phyloP scores from a whole-genome alignment of 257 asterid genomes.

The Linaria vulgaris region DNA sequence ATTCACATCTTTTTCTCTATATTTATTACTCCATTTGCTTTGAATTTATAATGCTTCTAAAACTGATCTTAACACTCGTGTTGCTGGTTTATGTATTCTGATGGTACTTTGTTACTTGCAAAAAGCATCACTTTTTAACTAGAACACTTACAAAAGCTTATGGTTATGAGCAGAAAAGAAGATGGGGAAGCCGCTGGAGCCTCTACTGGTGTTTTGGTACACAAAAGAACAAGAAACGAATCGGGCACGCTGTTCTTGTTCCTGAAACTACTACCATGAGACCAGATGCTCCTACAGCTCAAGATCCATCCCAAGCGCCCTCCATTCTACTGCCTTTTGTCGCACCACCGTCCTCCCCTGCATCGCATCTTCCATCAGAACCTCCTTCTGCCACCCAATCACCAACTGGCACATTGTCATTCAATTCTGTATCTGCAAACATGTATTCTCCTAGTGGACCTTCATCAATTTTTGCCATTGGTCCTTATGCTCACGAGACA shows the following conservation, averaged over 20 bases:
- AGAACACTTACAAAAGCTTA: background rate
- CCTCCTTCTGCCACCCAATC: slow-evolving; percentile 80
- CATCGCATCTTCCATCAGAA: slow-evolving; percentile 82
- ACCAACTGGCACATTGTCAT: slow-evolving; percentile 59
- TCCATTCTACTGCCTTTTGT: slow-evolving; percentile 65
- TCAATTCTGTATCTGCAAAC: slow-evolving; percentile 57
- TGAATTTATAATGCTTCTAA: background rate
- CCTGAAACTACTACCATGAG: slow-evolving; percentile 55
- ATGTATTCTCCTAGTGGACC: slow-evolving; percentile 89
- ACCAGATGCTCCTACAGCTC: slow-evolving; percentile 40
- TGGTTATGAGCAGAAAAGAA: slow-evolving; percentile 57
- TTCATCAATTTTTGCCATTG: slow-evolving; percentile 77
- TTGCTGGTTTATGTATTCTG: background rate
- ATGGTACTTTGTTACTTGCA: background rate
- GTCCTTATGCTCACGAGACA: slow-evolving; percentile 90
- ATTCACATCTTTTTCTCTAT: background rate
- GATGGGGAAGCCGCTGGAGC: slow-evolving; percentile 86
- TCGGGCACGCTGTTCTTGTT: slow-evolving; percentile 69
- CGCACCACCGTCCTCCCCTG: slow-evolving; percentile 98
- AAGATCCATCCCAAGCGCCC: slow-evolving; percentile 46
- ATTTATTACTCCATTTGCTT: background rate
- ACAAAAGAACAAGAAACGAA: slow-evolving; percentile 56
- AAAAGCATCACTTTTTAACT: background rate
- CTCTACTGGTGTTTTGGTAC: slow-evolving; percentile 80
- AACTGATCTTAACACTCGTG: background rate